phyloP scores from a whole-genome alignment of 1,139 yeast genomes.

The Geotrichum histeridarum region DNA sequence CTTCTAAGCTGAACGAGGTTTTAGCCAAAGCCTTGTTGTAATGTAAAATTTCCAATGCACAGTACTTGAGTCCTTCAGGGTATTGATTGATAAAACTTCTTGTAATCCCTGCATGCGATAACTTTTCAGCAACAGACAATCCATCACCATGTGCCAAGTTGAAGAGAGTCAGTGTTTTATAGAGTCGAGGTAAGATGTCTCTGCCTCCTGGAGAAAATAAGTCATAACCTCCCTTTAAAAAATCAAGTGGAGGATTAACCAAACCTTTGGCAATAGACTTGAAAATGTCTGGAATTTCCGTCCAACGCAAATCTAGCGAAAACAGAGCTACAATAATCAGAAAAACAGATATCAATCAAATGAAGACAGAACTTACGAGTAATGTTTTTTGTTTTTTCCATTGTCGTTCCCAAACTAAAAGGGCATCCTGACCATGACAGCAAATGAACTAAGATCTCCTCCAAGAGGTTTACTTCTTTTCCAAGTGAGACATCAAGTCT shows the following conservation, averaged over 20 bases:
- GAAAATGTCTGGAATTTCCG: constrained; percentile 12
- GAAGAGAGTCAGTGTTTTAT: constrained; percentile 12
- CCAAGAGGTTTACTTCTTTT: constrained; percentile 1
- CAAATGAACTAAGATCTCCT: constrained; percentile 13
- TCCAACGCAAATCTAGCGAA: neutral
- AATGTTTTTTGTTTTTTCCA: neutral
- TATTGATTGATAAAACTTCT: constrained; percentile 56
- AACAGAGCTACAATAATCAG: constrained; percentile 8
- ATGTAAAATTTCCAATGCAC: constrained; percentile 47
- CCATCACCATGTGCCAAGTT: constrained; percentile 6
- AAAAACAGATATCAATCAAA: neutral
- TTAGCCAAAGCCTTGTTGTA: constrained; percentile 44
- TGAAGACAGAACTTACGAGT: constrained; percentile 4
- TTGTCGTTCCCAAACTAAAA: neutral
- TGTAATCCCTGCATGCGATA: constrained; percentile 25
- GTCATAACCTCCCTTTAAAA: constrained; percentile 1
- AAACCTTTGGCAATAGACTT: constrained; percentile 5
- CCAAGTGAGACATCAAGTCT: constrained; percentile 10
- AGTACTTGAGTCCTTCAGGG: constrained; percentile 67
- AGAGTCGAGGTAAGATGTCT: constrained; percentile 5
- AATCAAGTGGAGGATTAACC: neutral
- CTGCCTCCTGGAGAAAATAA: neutral
- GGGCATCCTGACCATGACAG: constrained; percentile 11
- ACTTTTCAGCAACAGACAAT: constrained; percentile 3
- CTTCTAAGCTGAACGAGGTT: constrained; percentile 52